Evolutionary conservation across 2,329 filamentous ascomycete species (phyloP), one percentile per base, ranked within the genome.

Genomic region (Calycina herbarum): DNA sequence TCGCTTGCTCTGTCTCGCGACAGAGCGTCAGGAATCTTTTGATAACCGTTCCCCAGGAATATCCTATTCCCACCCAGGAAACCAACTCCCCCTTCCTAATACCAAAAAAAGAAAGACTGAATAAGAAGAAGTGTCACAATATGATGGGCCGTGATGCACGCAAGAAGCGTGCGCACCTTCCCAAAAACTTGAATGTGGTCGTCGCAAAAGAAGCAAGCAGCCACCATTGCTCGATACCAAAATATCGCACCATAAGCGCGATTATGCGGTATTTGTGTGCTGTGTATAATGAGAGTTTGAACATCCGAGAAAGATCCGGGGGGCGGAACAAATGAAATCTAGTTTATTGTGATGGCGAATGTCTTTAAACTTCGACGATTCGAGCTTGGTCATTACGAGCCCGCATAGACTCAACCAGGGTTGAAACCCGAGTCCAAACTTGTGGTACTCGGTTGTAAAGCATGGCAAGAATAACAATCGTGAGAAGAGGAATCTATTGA

Each of bases 401-500:
- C 35, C 64, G 70, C 7, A 72, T 64, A 7, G 67, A 69, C 29
- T 69, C 63, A 7, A 73, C 45, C 33, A 73, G 60, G 17, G 63
- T 59, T 13, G 66, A 66, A 2, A 68, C 70, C 33, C 68, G 66
- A 20, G 66, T 66, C 71, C 71, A 76, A 17, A 84, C 78, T 62
- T 82, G 80, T 1, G 85, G 84, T 38, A 85, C 78, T 60, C 81
- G 80, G 72, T 78, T 82, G 73, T 82, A 84, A 29, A 83, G 74
- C 79, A 83, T 82, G 42, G 81, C 80, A 68, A 79, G 79, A 59
- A 83, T 71, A 73, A 84, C 80, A 66, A 81, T 69, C 27, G 83
- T 66, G 17, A 85, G 80, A 45, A 84, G 78, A 38, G 82, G 82
- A 69, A 84, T 84, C 82, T 84, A n/a, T 38, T 73, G 72, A 75